These are phyloP conservation scores for Neonectria neomacrospora DNA, from an alignment of 2,329 filamentous ascomycete species.

Conservation along the genomic window DNA sequence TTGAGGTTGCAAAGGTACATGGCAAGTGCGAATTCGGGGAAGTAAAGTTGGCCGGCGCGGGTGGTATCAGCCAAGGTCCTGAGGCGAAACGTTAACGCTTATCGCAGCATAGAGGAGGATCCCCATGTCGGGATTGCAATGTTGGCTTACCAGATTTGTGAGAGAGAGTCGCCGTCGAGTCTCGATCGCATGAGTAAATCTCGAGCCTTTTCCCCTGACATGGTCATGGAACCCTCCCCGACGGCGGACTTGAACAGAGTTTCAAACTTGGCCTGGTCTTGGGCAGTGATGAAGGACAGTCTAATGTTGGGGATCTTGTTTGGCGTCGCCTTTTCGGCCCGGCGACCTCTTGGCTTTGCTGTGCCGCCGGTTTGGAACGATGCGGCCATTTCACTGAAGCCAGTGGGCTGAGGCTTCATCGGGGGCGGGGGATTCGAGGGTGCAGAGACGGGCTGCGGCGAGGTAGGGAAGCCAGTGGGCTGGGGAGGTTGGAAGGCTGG, in stretches of 20 bases:
- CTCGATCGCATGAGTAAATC: conserved; percentile 90
- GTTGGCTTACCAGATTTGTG: conserved; percentile 84
- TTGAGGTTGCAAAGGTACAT: conserved; percentile 99
- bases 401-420: conserved; percentile 73
- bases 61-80: conserved; percentile 96
- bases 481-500: conserved; percentile 55
- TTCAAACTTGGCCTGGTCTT: conserved; percentile 97
- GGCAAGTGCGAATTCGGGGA: conserved; percentile 95
- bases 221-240: conserved; percentile 82
- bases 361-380: conserved; percentile 68
- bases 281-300: conserved; percentile 93
- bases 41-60: conserved; percentile 93
- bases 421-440: conserved; percentile 64
- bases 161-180: conserved; percentile 85
- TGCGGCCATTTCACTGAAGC: conserved; percentile 74
- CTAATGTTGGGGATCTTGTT: conserved; percentile 93
- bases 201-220: conserved; percentile 92
- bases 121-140: background rate
- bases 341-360: conserved; percentile 57
- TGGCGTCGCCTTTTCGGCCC: conserved; percentile 60
- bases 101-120: background rate
- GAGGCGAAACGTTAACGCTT: conserved; percentile 32
- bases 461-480: conserved; percentile 57
- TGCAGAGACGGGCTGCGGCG: conserved; percentile 62
- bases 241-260: conserved; percentile 96